Conservation (phyloP, 805 yeast genomes). For the Ogataea henricii region DNA sequence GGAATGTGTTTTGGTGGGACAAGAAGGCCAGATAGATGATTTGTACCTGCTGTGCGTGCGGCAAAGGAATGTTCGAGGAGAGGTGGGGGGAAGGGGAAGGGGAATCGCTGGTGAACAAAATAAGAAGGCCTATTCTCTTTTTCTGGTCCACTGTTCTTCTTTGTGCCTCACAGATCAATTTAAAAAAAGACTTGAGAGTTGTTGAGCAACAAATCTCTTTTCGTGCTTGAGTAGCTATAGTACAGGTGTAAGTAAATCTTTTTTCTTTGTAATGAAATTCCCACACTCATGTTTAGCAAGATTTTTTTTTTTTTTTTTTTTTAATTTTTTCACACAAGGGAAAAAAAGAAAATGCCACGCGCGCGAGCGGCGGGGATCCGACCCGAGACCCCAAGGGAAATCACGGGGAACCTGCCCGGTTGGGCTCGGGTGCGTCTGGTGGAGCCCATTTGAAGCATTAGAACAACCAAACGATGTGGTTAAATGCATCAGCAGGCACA, state of each 20-base stretch:
- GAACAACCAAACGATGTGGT: no score
- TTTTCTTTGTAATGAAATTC: constrained; percentile 3
- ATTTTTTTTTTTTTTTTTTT: constrained; percentile 1
- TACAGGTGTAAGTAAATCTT: constrained; percentile 2
- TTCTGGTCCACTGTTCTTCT: not conserved
- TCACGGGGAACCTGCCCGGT: no score
- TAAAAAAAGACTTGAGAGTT: not conserved
- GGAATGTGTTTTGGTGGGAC: constrained; percentile 5
- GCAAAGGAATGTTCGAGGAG: constrained; percentile 3
- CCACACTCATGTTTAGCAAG: constrained; percentile 1
- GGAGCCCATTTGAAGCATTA: no score
- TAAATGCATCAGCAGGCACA: no score
- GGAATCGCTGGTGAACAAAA: not conserved
- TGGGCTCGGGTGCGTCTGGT: no score
- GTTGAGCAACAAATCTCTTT: not conserved
- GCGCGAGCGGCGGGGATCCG: constrained; percentile 3
- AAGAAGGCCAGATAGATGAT: not conserved
- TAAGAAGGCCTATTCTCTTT: not conserved
- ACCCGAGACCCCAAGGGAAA: not conserved
- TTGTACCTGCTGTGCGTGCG: constrained; percentile 5
- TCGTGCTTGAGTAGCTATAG: constrained; percentile 1
- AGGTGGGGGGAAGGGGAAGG: not conserved
- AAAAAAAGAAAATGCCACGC: not conserved
- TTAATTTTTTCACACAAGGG: not conserved
- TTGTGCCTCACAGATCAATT: not conserved